These are phyloP conservation scores for Rhizoclosmatium sp. DNA, from an alignment of 192 early-diverging fungal genomes.

Conservation along the genomic window DNA sequence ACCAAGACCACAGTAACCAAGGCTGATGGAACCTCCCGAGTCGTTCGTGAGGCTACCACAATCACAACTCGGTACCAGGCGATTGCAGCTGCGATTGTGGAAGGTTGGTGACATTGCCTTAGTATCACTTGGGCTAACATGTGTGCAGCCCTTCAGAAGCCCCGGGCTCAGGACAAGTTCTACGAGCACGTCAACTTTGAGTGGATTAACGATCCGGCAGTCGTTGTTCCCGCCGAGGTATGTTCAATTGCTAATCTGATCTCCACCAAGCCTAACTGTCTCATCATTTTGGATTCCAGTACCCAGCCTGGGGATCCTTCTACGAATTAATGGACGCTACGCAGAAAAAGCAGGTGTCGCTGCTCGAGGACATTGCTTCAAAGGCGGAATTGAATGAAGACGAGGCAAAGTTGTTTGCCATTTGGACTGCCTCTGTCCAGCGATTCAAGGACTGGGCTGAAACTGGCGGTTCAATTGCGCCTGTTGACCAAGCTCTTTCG, in stretches of 20 bases:
- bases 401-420: slow-evolving; percentile 4
- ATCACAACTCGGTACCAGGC: too few relatives aligned
- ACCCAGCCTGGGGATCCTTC: slow-evolving; percentile 20
- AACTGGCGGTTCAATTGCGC: background rate
- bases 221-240: slow-evolving; percentile 16
- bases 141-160: background rate
- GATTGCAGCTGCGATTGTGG: too few relatives aligned
- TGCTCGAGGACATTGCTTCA: slow-evolving; percentile 4
- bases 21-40: too few relatives aligned
- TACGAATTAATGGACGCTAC: slow-evolving; percentile 1
- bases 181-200: slow-evolving; percentile 13
- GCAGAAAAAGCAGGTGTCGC: slow-evolving; percentile 10
- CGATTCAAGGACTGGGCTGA: slow-evolving; percentile 15
- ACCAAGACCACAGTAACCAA: too few relatives aligned
- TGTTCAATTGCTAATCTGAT: background rate
- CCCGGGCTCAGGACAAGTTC: slow-evolving; percentile 12
- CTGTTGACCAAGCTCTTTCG: background rate
- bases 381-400: background rate
- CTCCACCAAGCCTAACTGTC: background rate
- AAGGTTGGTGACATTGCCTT: too few relatives aligned
- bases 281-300: background rate
- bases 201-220: slow-evolving; percentile 11
- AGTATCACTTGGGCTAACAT: background rate
- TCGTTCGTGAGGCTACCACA: too few relatives aligned
- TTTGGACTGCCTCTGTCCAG: slow-evolving; percentile 20